Evolutionary conservation across 352 stramenopile species (phyloP), one percentile per base, ranked within the genome.

Genomic region (Pseudoperonospora humuli): DNA sequence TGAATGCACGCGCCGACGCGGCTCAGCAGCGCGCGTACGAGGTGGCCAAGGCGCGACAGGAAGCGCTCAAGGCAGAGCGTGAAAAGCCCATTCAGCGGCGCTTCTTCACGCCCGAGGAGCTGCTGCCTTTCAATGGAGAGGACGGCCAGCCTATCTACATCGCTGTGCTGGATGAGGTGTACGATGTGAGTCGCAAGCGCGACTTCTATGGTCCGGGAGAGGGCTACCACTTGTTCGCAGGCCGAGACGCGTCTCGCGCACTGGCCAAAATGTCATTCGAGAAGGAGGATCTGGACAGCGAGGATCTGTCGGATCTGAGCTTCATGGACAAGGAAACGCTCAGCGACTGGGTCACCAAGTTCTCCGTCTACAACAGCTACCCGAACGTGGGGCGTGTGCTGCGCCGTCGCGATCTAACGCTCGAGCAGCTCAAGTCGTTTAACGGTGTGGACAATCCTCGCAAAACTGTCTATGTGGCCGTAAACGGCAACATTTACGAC

Each of bases 211-310:
- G 95, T 11, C 92, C 92, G 0, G 90, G 76, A n/a, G 93, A 89
- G 31, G 78, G 80, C n/a, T 98, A 99, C 67, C 87, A 96, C 75
- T 54, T 95, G 10, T 98, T 99, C 71, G 93, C 95, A 0, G 94
- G 95, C 1, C 85, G 88, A 27, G 94, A 98, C 50, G 95, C 88
- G 43, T 97, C 92, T 3, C 84, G 83, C 14, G 88, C 92, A 14
- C 69, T 98, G 43, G 93, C 93, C 36, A 97, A 97, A 60, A 97
- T 98, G 83, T 96, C 79, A 57, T 97, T 98, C 62, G 93, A 98
- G 58, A 77, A 85, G 29, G 75, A 82, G 21, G 82, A 96, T 42
- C 64, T 98, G 15, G 86, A 97, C 51, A 89, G 65, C 52, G 65
- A 77, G 15, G 75, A 87, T 3, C 50, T 93, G 25, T 68, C 57